Percentiles rank a stretch among this genome's conserved stretches.
phyloP scores from a whole-genome alignment of 148 eudicot species.

The Rhododendron ovatum region DNA sequence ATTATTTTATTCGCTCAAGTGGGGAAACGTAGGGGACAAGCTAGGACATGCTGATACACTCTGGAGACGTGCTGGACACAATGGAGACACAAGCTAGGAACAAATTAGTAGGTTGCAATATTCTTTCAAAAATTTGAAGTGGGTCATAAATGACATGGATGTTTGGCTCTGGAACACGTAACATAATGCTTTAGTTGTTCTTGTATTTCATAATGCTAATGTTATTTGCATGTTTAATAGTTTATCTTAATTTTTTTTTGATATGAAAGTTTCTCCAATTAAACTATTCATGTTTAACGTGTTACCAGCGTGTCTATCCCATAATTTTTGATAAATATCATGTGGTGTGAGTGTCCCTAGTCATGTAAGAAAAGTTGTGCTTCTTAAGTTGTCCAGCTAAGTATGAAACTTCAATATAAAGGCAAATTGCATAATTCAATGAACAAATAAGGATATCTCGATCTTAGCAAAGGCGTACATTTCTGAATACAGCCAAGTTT shows the following conservation, averaged over 20 bases:
- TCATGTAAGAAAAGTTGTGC: background rate
- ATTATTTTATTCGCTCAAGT: no score
- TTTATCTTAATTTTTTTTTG: background rate
- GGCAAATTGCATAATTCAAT: background rate
- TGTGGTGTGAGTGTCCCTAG: no score
- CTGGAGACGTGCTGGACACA: background rate
- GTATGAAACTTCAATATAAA: background rate
- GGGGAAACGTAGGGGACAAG: background rate
- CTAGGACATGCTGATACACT: background rate
- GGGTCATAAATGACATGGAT: background rate
- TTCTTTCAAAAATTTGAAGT: background rate
- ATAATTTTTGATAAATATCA: no score
- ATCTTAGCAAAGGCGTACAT: background rate
- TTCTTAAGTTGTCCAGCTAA: background rate
- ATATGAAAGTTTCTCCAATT: background rate
- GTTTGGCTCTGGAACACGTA: background rate
- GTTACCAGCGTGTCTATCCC: background rate
- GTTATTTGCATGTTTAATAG: background rate
- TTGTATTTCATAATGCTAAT: background rate
- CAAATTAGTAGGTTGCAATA: background rate
- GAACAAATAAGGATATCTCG: background rate
- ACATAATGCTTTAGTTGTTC: background rate
- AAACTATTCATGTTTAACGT: background rate
- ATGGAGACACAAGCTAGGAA: background rate
- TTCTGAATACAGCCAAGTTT: background rate